phyloP scores from a whole-genome alignment of 495 filamentous ascomycete genomes.

The Beverwykella pulmonaria region DNA sequence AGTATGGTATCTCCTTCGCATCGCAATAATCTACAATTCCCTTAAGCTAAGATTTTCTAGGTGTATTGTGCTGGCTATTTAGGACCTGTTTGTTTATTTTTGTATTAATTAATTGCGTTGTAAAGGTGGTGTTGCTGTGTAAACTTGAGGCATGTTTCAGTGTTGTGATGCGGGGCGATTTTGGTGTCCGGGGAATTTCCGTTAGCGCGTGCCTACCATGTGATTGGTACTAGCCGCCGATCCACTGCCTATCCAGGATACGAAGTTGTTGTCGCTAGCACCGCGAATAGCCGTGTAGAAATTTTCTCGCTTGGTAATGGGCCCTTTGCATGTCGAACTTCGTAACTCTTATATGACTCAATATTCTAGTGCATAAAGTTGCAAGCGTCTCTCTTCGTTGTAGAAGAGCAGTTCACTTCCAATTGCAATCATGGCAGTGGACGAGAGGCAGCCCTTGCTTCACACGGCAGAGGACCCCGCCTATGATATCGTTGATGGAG shows the following conservation, averaged over 20 bases:
- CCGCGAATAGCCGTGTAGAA: slow-evolving; percentile 3
- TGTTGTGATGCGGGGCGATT: no score
- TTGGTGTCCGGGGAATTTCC: no score
- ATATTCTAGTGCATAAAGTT: not conserved
- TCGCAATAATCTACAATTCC: no score
- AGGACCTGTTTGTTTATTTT: no score
- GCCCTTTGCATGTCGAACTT: not conserved
- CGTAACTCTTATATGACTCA: not conserved
- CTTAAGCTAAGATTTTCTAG: no score
- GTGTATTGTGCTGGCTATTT: no score
- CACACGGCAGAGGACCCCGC: not conserved
- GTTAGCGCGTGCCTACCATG: no score
- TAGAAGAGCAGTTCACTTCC: not conserved
- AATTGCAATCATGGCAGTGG: not conserved
- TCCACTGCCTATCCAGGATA: no score
- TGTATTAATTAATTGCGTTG: no score
- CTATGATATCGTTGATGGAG: not conserved
- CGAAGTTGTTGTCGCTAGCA: not conserved
- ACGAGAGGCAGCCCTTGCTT: slow-evolving; percentile 1
- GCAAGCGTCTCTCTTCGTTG: not conserved
- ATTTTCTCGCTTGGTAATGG: not conserved
- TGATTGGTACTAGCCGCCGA: not conserved
- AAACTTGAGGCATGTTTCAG: no score
- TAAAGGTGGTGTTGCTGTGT: no score
- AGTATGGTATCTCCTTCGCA: no score